These are phyloP conservation scores for Angomonas ambiguus DNA, from an alignment of 208 protist species.

Conservation along the genomic window DNA sequence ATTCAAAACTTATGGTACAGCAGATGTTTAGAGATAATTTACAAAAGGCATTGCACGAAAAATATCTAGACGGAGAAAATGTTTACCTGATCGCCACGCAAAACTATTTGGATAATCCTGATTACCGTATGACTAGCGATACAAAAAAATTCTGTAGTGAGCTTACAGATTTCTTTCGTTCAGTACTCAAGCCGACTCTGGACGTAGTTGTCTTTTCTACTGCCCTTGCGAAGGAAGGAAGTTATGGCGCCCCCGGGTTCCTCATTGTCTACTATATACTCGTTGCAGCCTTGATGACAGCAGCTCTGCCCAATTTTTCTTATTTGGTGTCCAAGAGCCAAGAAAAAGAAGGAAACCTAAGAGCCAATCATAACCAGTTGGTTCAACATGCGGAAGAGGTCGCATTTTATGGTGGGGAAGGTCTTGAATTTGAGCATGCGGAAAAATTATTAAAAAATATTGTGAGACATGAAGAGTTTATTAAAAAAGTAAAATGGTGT, in stretches of 20 bases:
- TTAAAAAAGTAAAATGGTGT: conserved; percentile 74
- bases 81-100: conserved; percentile 55
- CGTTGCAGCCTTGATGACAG: conserved; percentile 47
- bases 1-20: conserved; percentile 66
- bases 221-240: conserved; percentile 46
- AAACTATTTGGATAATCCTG: conserved; percentile 62
- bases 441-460: conserved; percentile 63
- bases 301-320: conserved; percentile 69
- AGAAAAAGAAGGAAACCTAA: conserved; percentile 76
- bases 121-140: conserved; percentile 74
- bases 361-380: conserved; percentile 75
- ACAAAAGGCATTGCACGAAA: conserved; percentile 46
- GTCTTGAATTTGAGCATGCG: conserved; percentile 70
- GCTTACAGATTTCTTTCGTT: conserved; percentile 59
- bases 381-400: conserved; percentile 87
- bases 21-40: conserved; percentile 60
- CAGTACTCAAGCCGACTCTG: conserved; percentile 72
- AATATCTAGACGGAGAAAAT: conserved; percentile 61
- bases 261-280: conserved; percentile 75
- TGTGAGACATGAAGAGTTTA: conserved; percentile 50
- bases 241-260: conserved; percentile 43
- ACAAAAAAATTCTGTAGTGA: conserved; percentile 71
- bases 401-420: conserved; percentile 87
- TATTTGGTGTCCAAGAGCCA: conserved; percentile 56
- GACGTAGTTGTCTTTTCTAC: conserved; percentile 76